Percentiles rank a stretch among this genome's conserved stretches.
Evolutionary conservation across 495 filamentous ascomycete species (phyloP).

Genomic region (Hypoxylon cercidicola): DNA sequence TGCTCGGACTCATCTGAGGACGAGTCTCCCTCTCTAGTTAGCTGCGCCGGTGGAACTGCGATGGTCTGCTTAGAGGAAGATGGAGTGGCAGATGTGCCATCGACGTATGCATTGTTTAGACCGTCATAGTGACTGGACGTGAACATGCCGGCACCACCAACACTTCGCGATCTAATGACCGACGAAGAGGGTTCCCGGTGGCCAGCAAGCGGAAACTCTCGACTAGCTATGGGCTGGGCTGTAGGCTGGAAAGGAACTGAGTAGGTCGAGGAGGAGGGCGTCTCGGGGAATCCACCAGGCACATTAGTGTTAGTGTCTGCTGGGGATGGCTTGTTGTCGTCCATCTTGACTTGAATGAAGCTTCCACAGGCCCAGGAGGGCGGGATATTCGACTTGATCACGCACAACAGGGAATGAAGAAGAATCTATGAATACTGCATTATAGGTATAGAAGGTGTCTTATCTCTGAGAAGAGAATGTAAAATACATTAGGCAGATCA

Average conservation of each 20-base stretch:
- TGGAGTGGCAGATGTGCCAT: slow-evolving; percentile 11
- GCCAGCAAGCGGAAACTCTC: slow-evolving; percentile 23
- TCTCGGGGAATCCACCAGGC: slow-evolving; percentile 39
- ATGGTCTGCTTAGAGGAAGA: slow-evolving; percentile 26
- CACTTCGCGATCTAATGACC: slow-evolving; percentile 10
- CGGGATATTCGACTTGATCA: slow-evolving; percentile 1
- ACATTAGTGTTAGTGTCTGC: slow-evolving; percentile 31
- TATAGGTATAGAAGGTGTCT: neutral
- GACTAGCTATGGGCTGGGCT: neutral
- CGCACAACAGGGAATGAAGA: slow-evolving; percentile 4
- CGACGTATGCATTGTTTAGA: slow-evolving; percentile 5
- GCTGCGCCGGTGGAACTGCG: neutral
- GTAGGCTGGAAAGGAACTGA: neutral
- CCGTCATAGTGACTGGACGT: slow-evolving; percentile 10
- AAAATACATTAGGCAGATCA: slow-evolving; percentile 10
- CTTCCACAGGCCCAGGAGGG: slow-evolving; percentile 1
- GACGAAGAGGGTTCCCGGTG: slow-evolving; percentile 15
- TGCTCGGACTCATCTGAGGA: slow-evolving; percentile 38
- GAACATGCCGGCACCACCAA: neutral
- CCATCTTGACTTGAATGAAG: slow-evolving; percentile 21
- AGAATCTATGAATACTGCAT: slow-evolving; percentile 20
- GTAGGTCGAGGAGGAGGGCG: slow-evolving; percentile 19
- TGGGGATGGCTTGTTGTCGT: slow-evolving; percentile 26
- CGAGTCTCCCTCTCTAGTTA: slow-evolving; percentile 9
- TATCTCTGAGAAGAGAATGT: slow-evolving; percentile 4